A percentile compares a stretch with the other conserved stretches of the same genome.
phyloP scores from a whole-genome alignment of 805 yeast species.

The Hanseniaspora thailandica region DNA sequence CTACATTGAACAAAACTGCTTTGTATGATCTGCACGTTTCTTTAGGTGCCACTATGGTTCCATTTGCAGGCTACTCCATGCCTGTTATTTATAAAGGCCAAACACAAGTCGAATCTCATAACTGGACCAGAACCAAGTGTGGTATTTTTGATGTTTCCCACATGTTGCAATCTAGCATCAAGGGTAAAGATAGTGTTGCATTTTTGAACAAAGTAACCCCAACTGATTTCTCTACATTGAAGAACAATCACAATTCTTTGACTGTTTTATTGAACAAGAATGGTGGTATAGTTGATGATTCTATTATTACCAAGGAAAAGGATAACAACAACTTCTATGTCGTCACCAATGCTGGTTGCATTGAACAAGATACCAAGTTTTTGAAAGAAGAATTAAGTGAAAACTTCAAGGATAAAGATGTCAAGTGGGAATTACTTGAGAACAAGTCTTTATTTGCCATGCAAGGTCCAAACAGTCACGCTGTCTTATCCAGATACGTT shows the following conservation, averaged over 20 bases:
- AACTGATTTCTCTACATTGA: constrained; percentile 53
- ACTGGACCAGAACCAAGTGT: constrained; percentile 79
- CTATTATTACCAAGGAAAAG: constrained; percentile 71
- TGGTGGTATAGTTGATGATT: constrained; percentile 89
- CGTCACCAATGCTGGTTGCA: constrained; percentile 93
- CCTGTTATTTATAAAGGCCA: constrained; percentile 82
- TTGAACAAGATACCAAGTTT: constrained; percentile 65
- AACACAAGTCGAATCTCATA: constrained; percentile 82
- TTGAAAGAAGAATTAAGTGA: constrained; percentile 41
- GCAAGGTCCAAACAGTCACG: constrained; percentile 84
- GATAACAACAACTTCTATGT: constrained; percentile 50
- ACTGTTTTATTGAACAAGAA: constrained; percentile 61
- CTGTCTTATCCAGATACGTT: constrained; percentile 52
- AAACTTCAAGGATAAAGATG: constrained; percentile 26
- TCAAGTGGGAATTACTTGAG: constrained; percentile 40
- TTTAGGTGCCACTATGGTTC: constrained; percentile 82
- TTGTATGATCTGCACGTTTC: constrained; percentile 66
- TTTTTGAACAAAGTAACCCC: constrained; percentile 81
- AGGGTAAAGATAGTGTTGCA: constrained; percentile 54
- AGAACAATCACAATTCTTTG: constrained; percentile 53
- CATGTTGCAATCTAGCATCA: constrained; percentile 81
- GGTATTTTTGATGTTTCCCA: constrained; percentile 96
- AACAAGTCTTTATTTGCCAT: constrained; percentile 68
- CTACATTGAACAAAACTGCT: constrained; percentile 53
- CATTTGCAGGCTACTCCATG: constrained; percentile 94